Base-by-base conservation (phyloP, 1,139 yeast species). In the Hemisphaericaspora xylofermentans region DNA sequence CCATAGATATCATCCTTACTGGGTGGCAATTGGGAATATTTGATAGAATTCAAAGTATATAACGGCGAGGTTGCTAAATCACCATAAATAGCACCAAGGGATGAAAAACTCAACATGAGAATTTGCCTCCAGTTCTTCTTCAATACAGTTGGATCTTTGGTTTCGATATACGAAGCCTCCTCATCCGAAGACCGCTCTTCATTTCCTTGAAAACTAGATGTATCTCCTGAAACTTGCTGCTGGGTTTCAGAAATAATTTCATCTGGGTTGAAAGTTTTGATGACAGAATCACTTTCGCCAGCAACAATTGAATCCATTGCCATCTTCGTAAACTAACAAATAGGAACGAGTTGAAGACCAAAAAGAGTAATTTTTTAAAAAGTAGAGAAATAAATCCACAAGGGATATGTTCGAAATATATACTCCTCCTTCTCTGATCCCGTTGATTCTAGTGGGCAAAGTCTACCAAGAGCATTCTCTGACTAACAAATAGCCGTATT, bases 41-140 rank as follows among this genome's bases (percentile, higher is more conserved):
- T 66, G 43, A 78, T 66, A 13, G 80, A 66, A 43, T 75, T 66
- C 46, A 74, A 57, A 9, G 71, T 75, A 53, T 80, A 80, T 43
- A 80, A 60, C 1, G 84, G 84, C 10, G 82, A 76, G 4, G 84
- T 80, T 25, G 82, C 83, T 41, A 80, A 60, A 56, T 80, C 84
- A 45, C 85, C 84, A 53, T 78, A 80, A 37, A 79, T 76, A 12
- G 81, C 78, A 24, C 84, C 84, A 31, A 80, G 61, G 2, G 75
- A 66, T 3, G 70, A 58, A 42, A 69, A 71, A 1, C 48, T 45
- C 21, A 64, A 50, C 40, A 57, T 42, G 10, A 58, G 43, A 8
- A 59, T 46, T 35, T 57, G 56, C 39, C 54, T 50, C 63, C 64
- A 56, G 14, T 56, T 42, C 40, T 54, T 56, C 30, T 53, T 59